Evolutionary conservation across 2,329 filamentous ascomycete species (phyloP).

Genomic region (Westerdykella sp.): DNA sequence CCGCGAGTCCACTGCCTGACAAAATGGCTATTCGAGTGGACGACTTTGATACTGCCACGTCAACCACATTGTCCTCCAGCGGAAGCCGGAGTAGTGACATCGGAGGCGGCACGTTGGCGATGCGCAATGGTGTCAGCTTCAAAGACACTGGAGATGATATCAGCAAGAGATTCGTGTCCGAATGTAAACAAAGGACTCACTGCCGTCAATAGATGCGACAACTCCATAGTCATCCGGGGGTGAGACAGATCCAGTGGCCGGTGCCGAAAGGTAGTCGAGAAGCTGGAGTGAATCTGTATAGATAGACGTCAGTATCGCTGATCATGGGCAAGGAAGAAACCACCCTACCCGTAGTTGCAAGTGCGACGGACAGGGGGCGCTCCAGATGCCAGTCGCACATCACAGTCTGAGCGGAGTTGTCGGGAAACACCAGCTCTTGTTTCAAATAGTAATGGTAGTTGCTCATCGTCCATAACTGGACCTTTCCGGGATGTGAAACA

Average conservation of each 20-base stretch:
- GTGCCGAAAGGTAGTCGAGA: slow-evolving; percentile 62
- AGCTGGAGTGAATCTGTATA: slow-evolving; percentile 47
- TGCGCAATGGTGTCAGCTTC: slow-evolving; percentile 78
- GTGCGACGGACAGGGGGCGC: slow-evolving; percentile 63
- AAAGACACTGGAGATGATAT: slow-evolving; percentile 45
- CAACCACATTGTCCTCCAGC: slow-evolving; percentile 57
- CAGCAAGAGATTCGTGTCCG: slow-evolving; percentile 4
- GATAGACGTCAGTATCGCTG: neutral
- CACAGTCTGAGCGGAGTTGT: slow-evolving; percentile 10
- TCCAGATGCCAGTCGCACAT: slow-evolving; percentile 71
- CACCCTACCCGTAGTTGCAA: slow-evolving; percentile 36
- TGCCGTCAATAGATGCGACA: slow-evolving; percentile 80
- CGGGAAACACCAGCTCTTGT: slow-evolving; percentile 59
- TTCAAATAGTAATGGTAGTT: slow-evolving; percentile 99
- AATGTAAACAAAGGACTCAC: slow-evolving; percentile 31
- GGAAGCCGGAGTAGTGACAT: slow-evolving; percentile 77
- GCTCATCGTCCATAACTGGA: slow-evolving; percentile 95
- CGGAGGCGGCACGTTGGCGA: slow-evolving; percentile 82
- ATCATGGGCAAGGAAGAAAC: neutral
- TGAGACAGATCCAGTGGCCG: slow-evolving; percentile 61
- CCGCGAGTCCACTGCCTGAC: slow-evolving; percentile 57
- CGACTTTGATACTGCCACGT: slow-evolving; percentile 60
- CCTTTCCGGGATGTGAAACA: slow-evolving; percentile 62
- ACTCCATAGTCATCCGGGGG: slow-evolving; percentile 72
- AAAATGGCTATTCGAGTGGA: slow-evolving; percentile 58